These are phyloP conservation scores for Polytrichum formosum DNA, from an alignment of 225 moss, liverwort and hornwort genomes.

Conservation along the genomic window DNA sequence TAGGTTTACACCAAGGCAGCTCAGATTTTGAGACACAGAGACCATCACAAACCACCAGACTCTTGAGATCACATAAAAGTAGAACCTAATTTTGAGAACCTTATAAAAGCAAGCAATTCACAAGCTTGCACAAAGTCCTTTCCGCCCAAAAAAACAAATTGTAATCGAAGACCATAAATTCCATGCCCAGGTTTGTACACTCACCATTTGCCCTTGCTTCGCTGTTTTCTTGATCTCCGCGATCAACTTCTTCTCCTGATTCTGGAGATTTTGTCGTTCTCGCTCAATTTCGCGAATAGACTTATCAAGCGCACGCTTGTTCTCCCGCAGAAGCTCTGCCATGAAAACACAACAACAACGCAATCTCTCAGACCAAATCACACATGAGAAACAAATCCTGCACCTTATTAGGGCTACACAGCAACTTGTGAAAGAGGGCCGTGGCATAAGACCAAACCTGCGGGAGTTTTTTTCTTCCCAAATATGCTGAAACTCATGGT, in stretches of 20 bases:
- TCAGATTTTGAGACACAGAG: no score
- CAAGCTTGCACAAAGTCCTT: no score
- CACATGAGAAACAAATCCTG: constrained; percentile 2
- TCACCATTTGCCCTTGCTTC: constrained; percentile 98
- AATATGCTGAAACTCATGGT: constrained; percentile 84
- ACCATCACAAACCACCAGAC: no score
- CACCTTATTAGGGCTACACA: neutral
- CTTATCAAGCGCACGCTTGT: constrained; percentile 87
- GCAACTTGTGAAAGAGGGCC: neutral
- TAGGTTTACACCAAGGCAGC: no score
- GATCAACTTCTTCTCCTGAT: constrained; percentile 97
- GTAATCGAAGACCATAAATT: no score
- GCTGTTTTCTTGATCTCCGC: constrained; percentile 95
- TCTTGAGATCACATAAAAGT: no score
- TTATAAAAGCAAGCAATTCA: no score
- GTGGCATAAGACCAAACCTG: constrained; percentile 45
- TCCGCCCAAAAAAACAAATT: no score
- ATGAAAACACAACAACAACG: constrained; percentile 1
- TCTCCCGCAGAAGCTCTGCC: constrained; percentile 92
- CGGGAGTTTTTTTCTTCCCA: constrained; percentile 92
- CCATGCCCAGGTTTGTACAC: constrained; percentile 10
- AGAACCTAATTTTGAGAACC: no score
- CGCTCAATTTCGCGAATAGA: constrained; percentile 94
- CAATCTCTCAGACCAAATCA: constrained; percentile 1
- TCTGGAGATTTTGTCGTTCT: constrained; percentile 84